Evolutionary conservation across 768 basidiomycete species (phyloP), one percentile per base, ranked within the genome.

Genomic region (Pluteus cervinus): DNA sequence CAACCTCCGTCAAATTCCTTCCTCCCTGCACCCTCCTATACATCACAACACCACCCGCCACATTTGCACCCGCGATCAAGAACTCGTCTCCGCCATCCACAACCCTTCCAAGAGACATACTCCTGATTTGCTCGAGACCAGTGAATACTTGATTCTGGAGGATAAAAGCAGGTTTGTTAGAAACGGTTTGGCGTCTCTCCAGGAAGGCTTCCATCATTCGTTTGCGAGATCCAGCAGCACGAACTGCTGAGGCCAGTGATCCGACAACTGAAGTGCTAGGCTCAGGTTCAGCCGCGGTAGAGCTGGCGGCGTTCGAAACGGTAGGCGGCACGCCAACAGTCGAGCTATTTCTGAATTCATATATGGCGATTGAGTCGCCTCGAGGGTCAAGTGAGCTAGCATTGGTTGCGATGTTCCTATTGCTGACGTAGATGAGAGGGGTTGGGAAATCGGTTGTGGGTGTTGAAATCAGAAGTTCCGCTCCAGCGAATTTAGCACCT

Each of bases 1-100:
- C 76, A n/a, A 82, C 65, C 41, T 74, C 62, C 33, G 55, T 50
- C 29, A 85, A 55, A 42, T 73, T 64, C 23, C 62, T 55, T 14
- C 81, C 81, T 3, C 69, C 64, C 12, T 76, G 62, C 2, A 66
- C 68, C 40, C 81, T 68, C 54, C 68, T 61, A 46, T 75, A 66
- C n/a, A 83, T 60, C 17, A 69, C 63, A 8, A 80, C 71, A 2
- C 82, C 81, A 2, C 65, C 74, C 16, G 56, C 60, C 12, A 77
- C 77, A 4, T 62, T 67, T 17, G 62, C 58, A 6, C 76, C 79
- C 17, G 77, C 77, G 25, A 80, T 61, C 20, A 83, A 56, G 49
- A 68, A 75, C 46, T 65, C 66, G 28, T 66, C 64, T 30, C 65
- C 65, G 4, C 9, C 21, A 15, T 24, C 26, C n/a, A n/a, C n/a